Evolutionary conservation across 2,329 filamentous ascomycete species (phyloP), one percentile per base, ranked within the genome.

Genomic region (Epichloe coenophiala): DNA sequence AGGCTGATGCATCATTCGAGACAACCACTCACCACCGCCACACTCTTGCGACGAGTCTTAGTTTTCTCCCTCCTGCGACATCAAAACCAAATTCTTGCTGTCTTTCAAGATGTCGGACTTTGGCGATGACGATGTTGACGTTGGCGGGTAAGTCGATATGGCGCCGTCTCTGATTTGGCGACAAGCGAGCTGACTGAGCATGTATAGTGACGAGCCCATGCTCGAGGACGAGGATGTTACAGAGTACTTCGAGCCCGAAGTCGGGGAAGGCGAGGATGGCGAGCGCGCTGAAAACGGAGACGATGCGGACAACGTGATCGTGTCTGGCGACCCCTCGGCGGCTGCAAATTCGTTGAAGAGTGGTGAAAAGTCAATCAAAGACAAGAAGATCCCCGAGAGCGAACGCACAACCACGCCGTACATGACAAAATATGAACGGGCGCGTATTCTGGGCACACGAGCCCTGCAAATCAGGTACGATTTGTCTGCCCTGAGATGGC

Each of bases 371-470:
- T 72, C 74, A 46, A 71, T 76, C 62, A 82, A 81, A 63, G 79
- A 90, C 70, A 96, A 94, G 78, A 94, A 88, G 71, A 91, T 98
- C 47, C 79, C 89, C 51, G 86, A 88, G 58, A 86, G 90, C 58
- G 80, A 95, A 70, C 82, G 93, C 60, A 86, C 81, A 23, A 98
- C 93, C 8, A 98, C 93, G 31, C 93, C 91, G 2, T 98, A 96
- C 72, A 95, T 98, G 91, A 98, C 93, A 58, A 98, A 98, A 73
- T 98, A 98, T 71, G 93, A 98, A 76, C 81, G 84, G 60, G 93
- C 93, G 56, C 83, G 93, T 63, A 91, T 98, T 53, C 72, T 98
- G 56, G 93, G 93, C 45, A 97, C 93, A 40, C 78, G 93, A 58
- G 93, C 93, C 40, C 70, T 97, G 64, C 93, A 98, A 70, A 97